A percentile compares a stretch with the other conserved stretches of the same genome.
These are phyloP conservation scores for Fusarium gaditjirri DNA, from an alignment of 2,329 filamentous ascomycete genomes.

Conservation along the genomic window DNA sequence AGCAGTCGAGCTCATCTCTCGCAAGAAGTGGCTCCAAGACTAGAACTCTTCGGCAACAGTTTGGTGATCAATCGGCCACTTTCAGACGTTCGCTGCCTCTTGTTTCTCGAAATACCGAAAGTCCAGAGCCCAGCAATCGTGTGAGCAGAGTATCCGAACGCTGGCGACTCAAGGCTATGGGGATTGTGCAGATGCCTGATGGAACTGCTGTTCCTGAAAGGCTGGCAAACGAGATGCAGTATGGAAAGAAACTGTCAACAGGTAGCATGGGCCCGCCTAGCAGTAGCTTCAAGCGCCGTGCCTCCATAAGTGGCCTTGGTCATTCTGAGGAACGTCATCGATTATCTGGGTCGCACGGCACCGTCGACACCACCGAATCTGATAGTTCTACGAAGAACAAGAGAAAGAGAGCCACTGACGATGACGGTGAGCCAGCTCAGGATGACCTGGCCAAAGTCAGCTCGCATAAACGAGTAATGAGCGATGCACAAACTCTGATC, in stretches of 20 bases:
- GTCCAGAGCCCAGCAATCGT: conserved; percentile 42
- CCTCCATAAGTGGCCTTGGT: conserved; percentile 39
- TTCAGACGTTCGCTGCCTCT: conserved; percentile 55
- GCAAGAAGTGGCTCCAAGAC: conserved; percentile 51
- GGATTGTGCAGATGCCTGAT: conserved; percentile 63
- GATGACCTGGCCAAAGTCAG: conserved; percentile 33
- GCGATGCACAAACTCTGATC: conserved; percentile 54
- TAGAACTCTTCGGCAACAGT: conserved; percentile 50
- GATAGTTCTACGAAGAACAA: conserved; percentile 44
- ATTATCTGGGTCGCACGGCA: conserved; percentile 40
- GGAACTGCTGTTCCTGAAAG: conserved; percentile 64
- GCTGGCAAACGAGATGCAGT: conserved; percentile 58
- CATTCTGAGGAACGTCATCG: conserved; percentile 30
- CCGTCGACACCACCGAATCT: conserved; percentile 1
- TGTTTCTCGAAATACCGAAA: conserved; percentile 42
- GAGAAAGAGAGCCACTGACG: conserved; percentile 48
- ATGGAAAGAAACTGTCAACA: conserved; percentile 54
- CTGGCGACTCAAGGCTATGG: conserved; percentile 62
- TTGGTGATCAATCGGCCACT: conserved; percentile 43
- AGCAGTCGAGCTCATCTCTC: conserved; percentile 33
- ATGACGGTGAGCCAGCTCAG: conserved; percentile 32
- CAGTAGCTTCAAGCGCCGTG: conserved; percentile 33
- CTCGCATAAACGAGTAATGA: conserved; percentile 55
- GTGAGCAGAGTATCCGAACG: conserved; percentile 55
- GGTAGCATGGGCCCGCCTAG: conserved; percentile 47